Evolutionary conservation across 2,329 filamentous ascomycete species (phyloP), one percentile per base, ranked within the genome.

Genomic region (Alternaria ethzedia): DNA sequence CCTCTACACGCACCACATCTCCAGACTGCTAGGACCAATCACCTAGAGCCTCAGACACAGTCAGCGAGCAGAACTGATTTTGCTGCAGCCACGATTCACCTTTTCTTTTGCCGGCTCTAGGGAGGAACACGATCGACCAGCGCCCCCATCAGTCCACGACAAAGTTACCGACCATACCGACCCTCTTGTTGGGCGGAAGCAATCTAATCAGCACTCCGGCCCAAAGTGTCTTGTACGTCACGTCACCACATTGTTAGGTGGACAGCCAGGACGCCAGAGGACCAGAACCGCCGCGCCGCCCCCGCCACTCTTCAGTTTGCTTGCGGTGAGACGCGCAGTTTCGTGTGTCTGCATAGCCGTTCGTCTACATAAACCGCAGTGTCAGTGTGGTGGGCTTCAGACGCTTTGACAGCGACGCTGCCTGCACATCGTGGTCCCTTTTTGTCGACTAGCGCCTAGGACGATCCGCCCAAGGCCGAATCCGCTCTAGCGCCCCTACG

Each of bases 401-500:
- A 59, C 61, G 61, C 59, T 61, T 62, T 66, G 70, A 66, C 69
- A 21, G 32, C 67, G 67, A 64, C 67, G 68, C 62, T 61, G 68
- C 63, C 67, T 66, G 68, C 58, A 56, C 57, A 68, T 65, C 62
- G 64, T 57, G 60, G 63, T 63, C 57, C 61, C 61, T 63, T 60
- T 56, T 63, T 63, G 61, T 56, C 54, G 57, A 60, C 61, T 63
- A 60, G 59, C 59, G 21, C 28, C 41, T 47, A 46, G 47, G 60
- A 65, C 67, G 66, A 72, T 61, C 70, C 75, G 72, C 67, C 59
- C 57, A 70, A 51, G 54, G 45, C 70, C 57, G 49, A n/a, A 64
- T 70, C 46, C 25, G 73, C 67, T 46, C 68, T 76, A 77, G 75
- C 69, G 67, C 36, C 25, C 46, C 68, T 66, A 68, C 61, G 68